Evolutionary conservation across 495 filamentous ascomycete genomes (phyloP).

Genomic region (Aspergillus sclerotiicarbonarius): DNA sequence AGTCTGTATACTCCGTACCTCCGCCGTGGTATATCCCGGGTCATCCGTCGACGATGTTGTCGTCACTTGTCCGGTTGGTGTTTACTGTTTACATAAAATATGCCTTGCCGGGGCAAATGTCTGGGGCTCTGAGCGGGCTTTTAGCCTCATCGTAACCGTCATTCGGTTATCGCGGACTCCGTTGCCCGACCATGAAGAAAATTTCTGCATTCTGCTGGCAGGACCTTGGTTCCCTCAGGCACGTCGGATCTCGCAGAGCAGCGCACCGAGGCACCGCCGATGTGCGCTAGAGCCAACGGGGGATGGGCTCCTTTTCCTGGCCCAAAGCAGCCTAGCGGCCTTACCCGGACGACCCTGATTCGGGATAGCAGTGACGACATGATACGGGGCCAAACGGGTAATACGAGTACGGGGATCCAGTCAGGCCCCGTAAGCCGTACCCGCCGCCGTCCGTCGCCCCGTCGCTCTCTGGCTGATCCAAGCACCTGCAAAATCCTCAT

Average conservation of each 20-base stretch:
- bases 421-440: conserved; percentile 12
- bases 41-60: too few relatives aligned
- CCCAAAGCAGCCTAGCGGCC: neutral
- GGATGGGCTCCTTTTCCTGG: neutral
- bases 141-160: conserved; percentile 1
- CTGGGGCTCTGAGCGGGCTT: neutral
- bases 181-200: conserved; percentile 8
- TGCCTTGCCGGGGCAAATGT: neutral
- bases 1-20: too few relatives aligned
- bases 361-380: conserved; percentile 18
- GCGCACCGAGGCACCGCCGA: conserved; percentile 4
- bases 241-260: conserved; percentile 3
- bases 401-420: conserved; percentile 19
- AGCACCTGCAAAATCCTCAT: conserved; percentile 26
- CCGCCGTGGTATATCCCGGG: too few relatives aligned
- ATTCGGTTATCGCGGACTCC: conserved; percentile 9
- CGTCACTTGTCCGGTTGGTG: too few relatives aligned
- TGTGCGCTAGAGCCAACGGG: neutral
- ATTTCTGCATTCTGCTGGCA: conserved; percentile 3
- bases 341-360: conserved; percentile 1
- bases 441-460: conserved; percentile 25
- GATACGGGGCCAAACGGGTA: conserved; percentile 18
- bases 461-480: conserved; percentile 14
- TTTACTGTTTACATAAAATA: too few relatives aligned
- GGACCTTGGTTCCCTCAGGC: conserved; percentile 9